phyloP scores from a whole-genome alignment of 257 asterid genomes.

The Nicotiana paniculata region DNA sequence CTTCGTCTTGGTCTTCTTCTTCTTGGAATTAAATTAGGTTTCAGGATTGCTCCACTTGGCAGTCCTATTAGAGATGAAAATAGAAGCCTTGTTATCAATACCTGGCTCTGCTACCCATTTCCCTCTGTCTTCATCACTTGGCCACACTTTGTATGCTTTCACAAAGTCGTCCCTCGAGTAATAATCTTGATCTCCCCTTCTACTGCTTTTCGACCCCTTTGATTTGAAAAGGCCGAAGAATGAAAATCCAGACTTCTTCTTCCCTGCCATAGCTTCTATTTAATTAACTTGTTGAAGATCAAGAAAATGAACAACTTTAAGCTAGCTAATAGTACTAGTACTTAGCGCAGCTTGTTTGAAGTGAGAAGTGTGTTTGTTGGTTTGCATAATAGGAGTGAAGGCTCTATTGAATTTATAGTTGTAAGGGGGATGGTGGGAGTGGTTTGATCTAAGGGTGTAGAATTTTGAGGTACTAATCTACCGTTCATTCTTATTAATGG shows the following conservation, averaged over 20 bases:
- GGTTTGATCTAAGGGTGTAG: slow-evolving; percentile 31
- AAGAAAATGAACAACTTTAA: neutral
- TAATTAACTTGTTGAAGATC: neutral
- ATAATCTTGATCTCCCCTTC: slow-evolving; percentile 12
- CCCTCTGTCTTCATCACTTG: slow-evolving; percentile 76
- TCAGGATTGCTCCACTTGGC: slow-evolving; percentile 45
- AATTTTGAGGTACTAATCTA: slow-evolving; percentile 4
- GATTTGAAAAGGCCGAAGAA: slow-evolving; percentile 44
- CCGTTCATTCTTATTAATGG: slow-evolving; percentile 49
- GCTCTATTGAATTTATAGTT: slow-evolving; percentile 36
- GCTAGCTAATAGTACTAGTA: neutral
- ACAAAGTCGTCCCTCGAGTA: slow-evolving; percentile 32
- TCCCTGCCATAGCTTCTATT: slow-evolving; percentile 37
- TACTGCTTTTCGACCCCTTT: slow-evolving; percentile 16
- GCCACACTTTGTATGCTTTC: slow-evolving; percentile 71
- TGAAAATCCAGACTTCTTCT: slow-evolving; percentile 35
- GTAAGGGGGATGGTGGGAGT: neutral
- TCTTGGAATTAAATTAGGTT: slow-evolving; percentile 8
- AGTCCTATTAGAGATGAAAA: slow-evolving; percentile 42
- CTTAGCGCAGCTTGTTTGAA: too few species aligned
- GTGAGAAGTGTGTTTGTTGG: slow-evolving; percentile 7
- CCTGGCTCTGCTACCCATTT: slow-evolving; percentile 83
- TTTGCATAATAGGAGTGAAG: slow-evolving; percentile 12
- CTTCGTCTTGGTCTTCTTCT: neutral
- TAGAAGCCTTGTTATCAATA: slow-evolving; percentile 57